These are phyloP conservation scores for Bocquillonia castaneifolia DNA, from an alignment of 441 rosid genomes.

Conservation along the genomic window DNA sequence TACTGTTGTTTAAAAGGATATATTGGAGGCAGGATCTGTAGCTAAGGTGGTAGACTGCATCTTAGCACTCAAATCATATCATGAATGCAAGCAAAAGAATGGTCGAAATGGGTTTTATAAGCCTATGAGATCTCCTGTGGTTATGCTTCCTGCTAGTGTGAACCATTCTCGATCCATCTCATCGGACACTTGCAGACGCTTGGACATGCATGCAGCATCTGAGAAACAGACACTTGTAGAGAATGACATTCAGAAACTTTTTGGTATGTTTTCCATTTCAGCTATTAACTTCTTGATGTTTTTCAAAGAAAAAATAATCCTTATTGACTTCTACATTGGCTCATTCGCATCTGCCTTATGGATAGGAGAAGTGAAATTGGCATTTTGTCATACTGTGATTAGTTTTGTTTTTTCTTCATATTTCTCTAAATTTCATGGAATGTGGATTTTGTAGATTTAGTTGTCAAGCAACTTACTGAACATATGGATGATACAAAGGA, in stretches of 20 bases:
- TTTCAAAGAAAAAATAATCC: too few species aligned
- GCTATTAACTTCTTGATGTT: background rate
- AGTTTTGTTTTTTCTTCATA: too few species aligned
- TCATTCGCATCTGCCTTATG: background rate
- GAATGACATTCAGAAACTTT: slow-evolving; percentile 39
- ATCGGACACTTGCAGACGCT: slow-evolving; percentile 51
- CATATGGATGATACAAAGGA: slow-evolving; percentile 59
- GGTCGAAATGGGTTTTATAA: slow-evolving; percentile 53
- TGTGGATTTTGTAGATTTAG: slow-evolving; percentile 33
- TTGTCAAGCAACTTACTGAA: slow-evolving; percentile 49
- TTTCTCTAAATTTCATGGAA: background rate
- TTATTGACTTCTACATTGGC: background rate
- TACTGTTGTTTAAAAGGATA: slow-evolving; percentile 42
- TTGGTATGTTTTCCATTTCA: slow-evolving; percentile 33
- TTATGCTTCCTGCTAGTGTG: slow-evolving; percentile 43
- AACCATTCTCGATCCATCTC: slow-evolving; percentile 27
- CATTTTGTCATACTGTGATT: too few species aligned
- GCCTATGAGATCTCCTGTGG: slow-evolving; percentile 56
- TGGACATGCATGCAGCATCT: slow-evolving; percentile 44
- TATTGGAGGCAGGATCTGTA: slow-evolving; percentile 68
- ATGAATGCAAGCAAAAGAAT: slow-evolving; percentile 57
- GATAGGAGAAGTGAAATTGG: background rate
- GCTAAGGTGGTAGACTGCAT: slow-evolving; percentile 83
- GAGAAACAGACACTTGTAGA: slow-evolving; percentile 33
- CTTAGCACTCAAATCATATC: slow-evolving; percentile 62